A percentile compares a stretch with the other conserved stretches of the same genome.
These are phyloP conservation scores for Trichosporon asahii DNA, from an alignment of 1,284 basidiomycete species.

Conservation along the genomic window DNA sequence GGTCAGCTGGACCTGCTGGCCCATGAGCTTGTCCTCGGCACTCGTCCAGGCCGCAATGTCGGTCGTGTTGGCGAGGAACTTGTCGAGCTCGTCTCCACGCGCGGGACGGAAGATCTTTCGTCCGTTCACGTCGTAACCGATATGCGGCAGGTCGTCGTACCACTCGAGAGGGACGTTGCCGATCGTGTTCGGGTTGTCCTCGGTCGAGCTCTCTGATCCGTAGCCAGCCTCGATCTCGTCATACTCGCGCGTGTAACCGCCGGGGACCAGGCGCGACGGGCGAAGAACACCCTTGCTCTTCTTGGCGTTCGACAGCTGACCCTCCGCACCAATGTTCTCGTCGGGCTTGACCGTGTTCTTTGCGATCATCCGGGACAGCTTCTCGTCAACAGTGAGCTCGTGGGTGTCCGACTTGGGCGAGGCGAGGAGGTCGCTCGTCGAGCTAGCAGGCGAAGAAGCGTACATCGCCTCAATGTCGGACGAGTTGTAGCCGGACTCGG, in stretches of 20 bases:
- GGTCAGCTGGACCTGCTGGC: conserved; percentile 81
- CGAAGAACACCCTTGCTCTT: conserved; percentile 43
- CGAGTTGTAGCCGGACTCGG: conserved; percentile 51
- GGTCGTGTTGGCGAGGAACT: conserved; percentile 90
- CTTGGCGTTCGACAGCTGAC: conserved; percentile 47
- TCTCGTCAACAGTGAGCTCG: conserved; percentile 27
- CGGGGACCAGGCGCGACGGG: conserved; percentile 61
- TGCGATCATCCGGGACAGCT: conserved; percentile 39
- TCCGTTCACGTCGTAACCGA: conserved; percentile 95
- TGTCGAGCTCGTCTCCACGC: conserved; percentile 94
- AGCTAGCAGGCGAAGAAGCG: conserved; percentile 24
- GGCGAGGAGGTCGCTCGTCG: conserved; percentile 10
- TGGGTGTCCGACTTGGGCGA: conserved; percentile 23
- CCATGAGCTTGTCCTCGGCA: conserved; percentile 84
- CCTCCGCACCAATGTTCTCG: conserved; percentile 45
- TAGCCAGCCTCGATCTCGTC: conserved; percentile 94
- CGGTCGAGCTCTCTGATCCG: conserved; percentile 93
- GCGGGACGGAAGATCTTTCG: conserved; percentile 92
- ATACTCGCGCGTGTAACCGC: conserved; percentile 82
- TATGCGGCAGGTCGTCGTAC: conserved; percentile 99
- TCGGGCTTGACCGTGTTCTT: conserved; percentile 48
- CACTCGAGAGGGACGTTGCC: conserved; percentile 96
- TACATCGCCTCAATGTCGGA: conserved; percentile 51
- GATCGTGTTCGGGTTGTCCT: conserved; percentile 93
- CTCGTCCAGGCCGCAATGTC: conserved; percentile 90